Conservation (phyloP, 345 rosid species). For the Salix suchowensis region DNA sequence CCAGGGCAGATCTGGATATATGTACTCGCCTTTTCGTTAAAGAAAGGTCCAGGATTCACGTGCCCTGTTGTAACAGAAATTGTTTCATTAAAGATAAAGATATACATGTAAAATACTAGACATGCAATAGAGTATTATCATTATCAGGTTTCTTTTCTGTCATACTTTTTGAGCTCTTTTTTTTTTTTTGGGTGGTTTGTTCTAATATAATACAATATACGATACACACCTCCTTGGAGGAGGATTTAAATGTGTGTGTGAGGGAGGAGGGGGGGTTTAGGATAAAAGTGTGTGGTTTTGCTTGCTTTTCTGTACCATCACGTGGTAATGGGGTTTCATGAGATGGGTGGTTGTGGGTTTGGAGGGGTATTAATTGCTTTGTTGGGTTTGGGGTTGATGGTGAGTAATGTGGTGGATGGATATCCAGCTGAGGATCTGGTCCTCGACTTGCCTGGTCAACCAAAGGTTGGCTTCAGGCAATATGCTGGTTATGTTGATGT, state of each 20-base stretch:
- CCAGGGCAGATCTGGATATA: neutral
- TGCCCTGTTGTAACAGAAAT: constrained; percentile 34
- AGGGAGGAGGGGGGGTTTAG: neutral
- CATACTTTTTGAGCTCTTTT: neutral
- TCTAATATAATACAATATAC: neutral
- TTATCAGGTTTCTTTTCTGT: constrained; percentile 7
- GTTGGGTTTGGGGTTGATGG: constrained; percentile 18
- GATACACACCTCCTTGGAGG: neutral
- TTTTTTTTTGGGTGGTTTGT: neutral
- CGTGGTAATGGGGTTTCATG: constrained; percentile 2
- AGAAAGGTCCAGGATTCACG: constrained; percentile 40
- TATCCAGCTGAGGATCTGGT: constrained; percentile 76
- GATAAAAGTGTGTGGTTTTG: constrained; percentile 5
- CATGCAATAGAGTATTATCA: constrained; percentile 11
- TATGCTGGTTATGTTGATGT: constrained; percentile 82
- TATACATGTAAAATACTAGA: neutral
- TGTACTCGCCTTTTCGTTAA: constrained; percentile 15
- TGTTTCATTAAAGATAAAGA: constrained; percentile 5
- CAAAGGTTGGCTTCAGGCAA: constrained; percentile 64
- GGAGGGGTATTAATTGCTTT: constrained; percentile 14
- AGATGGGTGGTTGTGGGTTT: constrained; percentile 34
- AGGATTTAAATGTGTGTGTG: neutral
- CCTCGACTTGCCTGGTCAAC: constrained; percentile 72
- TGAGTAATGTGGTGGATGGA: constrained; percentile 35
- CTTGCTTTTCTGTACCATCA: neutral